Base-by-base conservation (phyloP, 495 filamentous ascomycete species). In the Aspergillus sclerotiicarbonarius region DNA sequence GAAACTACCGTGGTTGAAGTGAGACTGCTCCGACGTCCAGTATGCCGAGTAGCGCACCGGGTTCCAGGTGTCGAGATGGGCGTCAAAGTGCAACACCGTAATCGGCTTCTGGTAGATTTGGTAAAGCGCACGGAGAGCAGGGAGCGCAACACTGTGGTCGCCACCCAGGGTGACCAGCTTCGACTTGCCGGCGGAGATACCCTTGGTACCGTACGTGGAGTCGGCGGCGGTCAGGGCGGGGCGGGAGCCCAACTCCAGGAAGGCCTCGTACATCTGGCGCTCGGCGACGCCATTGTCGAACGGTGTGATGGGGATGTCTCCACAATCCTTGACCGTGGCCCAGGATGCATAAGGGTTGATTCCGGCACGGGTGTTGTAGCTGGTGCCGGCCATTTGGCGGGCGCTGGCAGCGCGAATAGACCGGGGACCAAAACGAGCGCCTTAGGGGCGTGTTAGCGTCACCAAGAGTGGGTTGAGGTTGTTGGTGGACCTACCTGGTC, bases 1-100 rank as follows among this genome's bases (percentile, higher is more conserved):
- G 84, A 93, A 92, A 48, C 79, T 86, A 4, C 90, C 90, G 70
- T 95, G 90, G 66, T 86, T 93, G 74, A 93, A 95, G 57, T 83
- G 78, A 8, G 82, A 78, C 66, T 90, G 88, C 65, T 84, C 79
- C 12, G 78, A 82, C 8, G 77, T 70, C 90, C 90, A 95, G 52
- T 85, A 84, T 13, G 81, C 84, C 0, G 87, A 85, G 70, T 92
- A 93, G 55, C 87, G 88, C 12, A 80, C 82, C 0, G 91, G 90
- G 66, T 91, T 84, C 90, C 90, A 93, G 5, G 90, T 94, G 66
- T 95, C 90, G 0, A 89, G 78, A 66, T 90, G 87, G 9, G 84
- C 89, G 64, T 94, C 91, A 70, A 94, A 94, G 70, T 95, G 90
- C 47, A 95, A 77, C 12, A 94, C 90, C 4, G 89, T 83, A 29